phyloP scores from a whole-genome alignment of 176 grass and related monocot species.

The Oryza longistaminata region DNA sequence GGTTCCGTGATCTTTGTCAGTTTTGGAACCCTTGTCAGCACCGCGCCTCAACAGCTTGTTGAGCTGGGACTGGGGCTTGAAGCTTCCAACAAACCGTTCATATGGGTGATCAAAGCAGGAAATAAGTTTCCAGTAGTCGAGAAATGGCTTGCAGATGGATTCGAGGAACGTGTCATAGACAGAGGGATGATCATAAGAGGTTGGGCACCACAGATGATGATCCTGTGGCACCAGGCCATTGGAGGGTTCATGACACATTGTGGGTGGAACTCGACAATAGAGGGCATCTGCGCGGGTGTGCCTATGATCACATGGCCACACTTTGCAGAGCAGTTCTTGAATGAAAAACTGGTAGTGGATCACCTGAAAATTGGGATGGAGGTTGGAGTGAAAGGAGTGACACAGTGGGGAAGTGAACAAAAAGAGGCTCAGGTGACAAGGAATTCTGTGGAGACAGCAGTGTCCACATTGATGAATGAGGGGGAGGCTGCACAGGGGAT shows the following conservation, averaged over 20 bases:
- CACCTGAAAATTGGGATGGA: slow-evolving; percentile 57
- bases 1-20: slow-evolving; percentile 68
- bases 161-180: slow-evolving; percentile 45
- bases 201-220: slow-evolving; percentile 67
- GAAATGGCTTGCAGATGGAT: slow-evolving; percentile 62
- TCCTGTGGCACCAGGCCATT: slow-evolving; percentile 59
- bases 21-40: slow-evolving; percentile 61
- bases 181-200: slow-evolving; percentile 54
- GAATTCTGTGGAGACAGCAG: slow-evolving; percentile 28
- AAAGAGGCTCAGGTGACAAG: slow-evolving; percentile 41
- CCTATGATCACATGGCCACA: slow-evolving; percentile 74
- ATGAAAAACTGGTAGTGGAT: slow-evolving; percentile 64
- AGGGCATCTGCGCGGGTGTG: slow-evolving; percentile 54
- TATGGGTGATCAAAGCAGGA: slow-evolving; percentile 73
- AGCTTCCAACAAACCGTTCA: slow-evolving; percentile 54
- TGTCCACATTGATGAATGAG: slow-evolving; percentile 49
- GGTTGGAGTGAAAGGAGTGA: slow-evolving; percentile 41
- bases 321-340: slow-evolving; percentile 60
- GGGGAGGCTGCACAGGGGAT: slow-evolving; percentile 45
- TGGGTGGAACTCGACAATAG: slow-evolving; percentile 71
- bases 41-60: slow-evolving; percentile 48
- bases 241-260: slow-evolving; percentile 72
- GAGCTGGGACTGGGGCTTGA: slow-evolving; percentile 74
- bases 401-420: slow-evolving; percentile 29
- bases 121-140: slow-evolving; percentile 47